Conservation (phyloP, 225 moss, liverwort and hornwort genomes). For the Anthoceros angustus region DNA sequence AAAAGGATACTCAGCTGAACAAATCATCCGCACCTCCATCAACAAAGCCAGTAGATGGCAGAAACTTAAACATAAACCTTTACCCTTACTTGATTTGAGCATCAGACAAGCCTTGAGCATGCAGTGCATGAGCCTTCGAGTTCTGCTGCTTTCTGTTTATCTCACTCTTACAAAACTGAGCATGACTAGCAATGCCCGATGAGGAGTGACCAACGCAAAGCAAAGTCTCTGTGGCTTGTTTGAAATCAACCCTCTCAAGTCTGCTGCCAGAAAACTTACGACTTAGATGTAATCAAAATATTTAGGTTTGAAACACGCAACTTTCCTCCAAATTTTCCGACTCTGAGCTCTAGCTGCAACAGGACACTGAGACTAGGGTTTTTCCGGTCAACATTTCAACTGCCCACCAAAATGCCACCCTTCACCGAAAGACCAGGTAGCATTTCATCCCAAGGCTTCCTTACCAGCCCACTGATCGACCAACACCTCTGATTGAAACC, state of each 20-base stretch:
- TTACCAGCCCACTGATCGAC: too few relatives aligned
- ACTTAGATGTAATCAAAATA: neutral
- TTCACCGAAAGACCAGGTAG: too few relatives aligned
- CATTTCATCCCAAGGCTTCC: too few relatives aligned
- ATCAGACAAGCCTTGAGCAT: constrained; percentile 35
- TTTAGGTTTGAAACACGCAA: neutral
- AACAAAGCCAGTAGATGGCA: too few relatives aligned
- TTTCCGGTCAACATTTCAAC: too few relatives aligned
- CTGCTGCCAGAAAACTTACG: constrained; percentile 4
- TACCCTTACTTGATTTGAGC: constrained; percentile 25
- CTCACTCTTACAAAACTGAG: constrained; percentile 31
- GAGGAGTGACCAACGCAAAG: constrained; percentile 45
- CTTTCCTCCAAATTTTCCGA: neutral
- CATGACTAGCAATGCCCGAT: constrained; percentile 31
- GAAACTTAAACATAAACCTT: constrained; percentile 1
- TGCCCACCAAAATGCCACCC: too few relatives aligned
- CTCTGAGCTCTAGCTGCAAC: neutral
- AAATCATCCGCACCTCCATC: too few relatives aligned
- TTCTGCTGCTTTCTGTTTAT: constrained; percentile 27
- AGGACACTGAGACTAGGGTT: too few relatives aligned
- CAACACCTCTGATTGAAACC: too few relatives aligned
- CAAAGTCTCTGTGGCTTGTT: constrained; percentile 42
- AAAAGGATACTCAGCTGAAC: too few relatives aligned
- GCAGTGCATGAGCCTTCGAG: constrained; percentile 38
- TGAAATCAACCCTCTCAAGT: constrained; percentile 42